These are phyloP conservation scores for Trametes gibbosa DNA, from an alignment of 768 basidiomycete genomes.

Conservation along the genomic window DNA sequence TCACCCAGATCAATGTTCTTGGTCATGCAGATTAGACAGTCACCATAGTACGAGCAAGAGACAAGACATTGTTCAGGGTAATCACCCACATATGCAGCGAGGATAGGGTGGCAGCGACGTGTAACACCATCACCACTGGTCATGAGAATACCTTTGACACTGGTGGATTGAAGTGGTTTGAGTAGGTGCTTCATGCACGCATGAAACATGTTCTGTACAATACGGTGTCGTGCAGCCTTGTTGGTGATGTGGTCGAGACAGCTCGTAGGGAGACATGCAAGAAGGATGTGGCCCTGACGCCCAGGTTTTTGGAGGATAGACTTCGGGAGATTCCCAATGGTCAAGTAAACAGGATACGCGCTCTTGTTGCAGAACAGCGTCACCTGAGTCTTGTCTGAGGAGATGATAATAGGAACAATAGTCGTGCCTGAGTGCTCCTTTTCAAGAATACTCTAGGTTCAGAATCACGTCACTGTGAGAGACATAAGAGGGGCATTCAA, in stretches of 20 bases:
- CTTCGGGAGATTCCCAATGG: slow-evolving; percentile 30
- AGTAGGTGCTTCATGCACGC: slow-evolving; percentile 31
- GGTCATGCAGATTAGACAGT: slow-evolving; percentile 9
- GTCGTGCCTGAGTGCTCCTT: slow-evolving; percentile 21
- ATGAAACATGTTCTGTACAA: slow-evolving; percentile 38
- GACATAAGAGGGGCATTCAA: too few relatives aligned
- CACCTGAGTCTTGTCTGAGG: slow-evolving; percentile 26
- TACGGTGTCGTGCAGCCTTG: slow-evolving; percentile 21
- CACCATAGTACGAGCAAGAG: slow-evolving; percentile 10
- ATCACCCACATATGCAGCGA: slow-evolving; percentile 23
- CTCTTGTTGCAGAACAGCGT: slow-evolving; percentile 27
- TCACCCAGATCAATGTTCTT: not conserved
- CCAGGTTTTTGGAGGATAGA: slow-evolving; percentile 18
- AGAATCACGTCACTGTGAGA: too few relatives aligned
- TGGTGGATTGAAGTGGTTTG: slow-evolving; percentile 29
- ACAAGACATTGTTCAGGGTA: slow-evolving; percentile 24
- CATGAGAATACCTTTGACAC: slow-evolving; percentile 31
- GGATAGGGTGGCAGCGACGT: slow-evolving; percentile 34
- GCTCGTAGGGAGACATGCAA: slow-evolving; percentile 27
- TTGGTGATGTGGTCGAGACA: slow-evolving; percentile 13
- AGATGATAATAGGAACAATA: slow-evolving; percentile 27
- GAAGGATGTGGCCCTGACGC: slow-evolving; percentile 12
- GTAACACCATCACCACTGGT: slow-evolving; percentile 35
- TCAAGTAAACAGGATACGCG: slow-evolving; percentile 31
- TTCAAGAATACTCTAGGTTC: too few relatives aligned